These are phyloP conservation scores for Coffea eugenioides DNA, from an alignment of 257 asterid species.

Conservation along the genomic window DNA sequence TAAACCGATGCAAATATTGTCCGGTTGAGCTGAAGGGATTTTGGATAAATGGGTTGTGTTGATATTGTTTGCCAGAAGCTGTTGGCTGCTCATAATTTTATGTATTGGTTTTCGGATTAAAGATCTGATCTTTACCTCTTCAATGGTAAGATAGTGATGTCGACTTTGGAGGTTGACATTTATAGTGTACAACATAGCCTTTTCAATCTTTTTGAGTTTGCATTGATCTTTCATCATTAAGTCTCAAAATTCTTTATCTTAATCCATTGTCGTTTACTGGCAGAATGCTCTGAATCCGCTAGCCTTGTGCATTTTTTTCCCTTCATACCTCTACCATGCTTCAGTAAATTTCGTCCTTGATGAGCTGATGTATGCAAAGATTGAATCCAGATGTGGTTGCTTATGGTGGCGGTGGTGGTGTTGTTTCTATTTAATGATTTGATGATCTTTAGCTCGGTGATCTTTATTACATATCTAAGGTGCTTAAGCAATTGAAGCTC, in stretches of 20 bases:
- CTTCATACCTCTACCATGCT: neutral
- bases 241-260: neutral
- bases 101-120: neutral
- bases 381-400: neutral
- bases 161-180: neutral
- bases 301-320: neutral
- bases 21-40: neutral
- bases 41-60: constrained; percentile 11
- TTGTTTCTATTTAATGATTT: neutral
- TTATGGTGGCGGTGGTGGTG: neutral
- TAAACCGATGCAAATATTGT: neutral
- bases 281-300: neutral
- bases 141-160: neutral
- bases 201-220: neutral
- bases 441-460: neutral
- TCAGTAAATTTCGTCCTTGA: neutral
- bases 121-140: constrained; percentile 12
- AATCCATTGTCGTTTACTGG: neutral
- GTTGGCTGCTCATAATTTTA: neutral
- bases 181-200: neutral
- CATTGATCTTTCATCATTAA: neutral
- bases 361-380: neutral
- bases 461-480: neutral
- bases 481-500: neutral
- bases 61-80: neutral